Base-by-base conservation (phyloP, 202 grass and related monocot species). In the Schoenoplectus tabernaemontani region DNA sequence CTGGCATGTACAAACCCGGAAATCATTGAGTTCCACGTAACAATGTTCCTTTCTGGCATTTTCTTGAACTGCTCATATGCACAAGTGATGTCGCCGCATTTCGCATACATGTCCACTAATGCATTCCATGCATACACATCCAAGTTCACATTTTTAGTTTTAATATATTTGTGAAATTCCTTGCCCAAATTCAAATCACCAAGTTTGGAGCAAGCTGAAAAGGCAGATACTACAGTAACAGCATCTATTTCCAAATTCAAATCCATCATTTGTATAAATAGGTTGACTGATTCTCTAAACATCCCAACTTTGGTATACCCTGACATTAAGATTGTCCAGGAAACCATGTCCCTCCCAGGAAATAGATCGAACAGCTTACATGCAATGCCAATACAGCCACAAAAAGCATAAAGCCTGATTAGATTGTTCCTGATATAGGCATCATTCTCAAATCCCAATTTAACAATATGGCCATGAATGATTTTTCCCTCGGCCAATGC, bases 91-190 rank as follows among this genome's bases (percentile, higher is more conserved):
- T 92, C 82, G 17, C 86, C 93, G 63, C 90, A 96, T 78, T 86
- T 92, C 46, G 84, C 64, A 62, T 92, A 92, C 93, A 96, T 96
- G 51, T 87, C 82, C 7, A 96, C 50, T 17, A 96, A 72, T 46
- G 93, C 86, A 65, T 96, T 96, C 79, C 86, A 92, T 3, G 87
- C 88, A 57, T 93, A 86, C 46, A 75, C 83, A n/a, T 97, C 93
- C 19, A 91, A 28, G 3, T 43, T 23, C 0, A 93, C 64, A 20
- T 44, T n/a, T 17, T 34, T 59, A 0, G 28, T 70, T 42, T 65
- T 53, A 37, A 97, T 82, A 26, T 78, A 84, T 46, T 57, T 71
- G 78, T 91, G 93, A 78, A 88, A 78, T 59, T 86, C 48, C 77
- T 61, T 78, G 33, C 44, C 82, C 9, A 87, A 23, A 3, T 84